Evolutionary conservation across 768 basidiomycete species (phyloP).

Genomic region (Dictyophora rubrovolvata): DNA sequence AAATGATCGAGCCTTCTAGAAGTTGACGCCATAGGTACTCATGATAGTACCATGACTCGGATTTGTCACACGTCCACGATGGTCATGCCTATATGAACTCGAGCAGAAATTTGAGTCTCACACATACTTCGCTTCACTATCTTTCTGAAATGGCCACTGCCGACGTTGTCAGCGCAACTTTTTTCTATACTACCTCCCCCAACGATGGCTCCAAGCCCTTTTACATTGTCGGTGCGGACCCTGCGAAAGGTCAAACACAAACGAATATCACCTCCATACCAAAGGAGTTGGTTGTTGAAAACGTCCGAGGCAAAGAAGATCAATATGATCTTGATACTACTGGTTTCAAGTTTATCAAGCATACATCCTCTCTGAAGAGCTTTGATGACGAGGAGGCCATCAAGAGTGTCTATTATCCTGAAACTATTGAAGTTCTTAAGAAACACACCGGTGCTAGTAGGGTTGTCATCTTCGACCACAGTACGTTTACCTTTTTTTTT

Average conservation of each 20-base stretch:
- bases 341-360: conserved; percentile 33
- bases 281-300: neutral
- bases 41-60: no score
- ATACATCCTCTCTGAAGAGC: conserved; percentile 11
- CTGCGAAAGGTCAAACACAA: neutral
- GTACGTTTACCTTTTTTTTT: conserved; percentile 16
- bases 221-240: neutral
- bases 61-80: no score
- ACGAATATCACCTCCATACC: neutral
- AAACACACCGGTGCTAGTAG: conserved; percentile 27
- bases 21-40: no score
- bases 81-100: no score
- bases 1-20: no score
- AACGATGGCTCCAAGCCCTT: neutral
- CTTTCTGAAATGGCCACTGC: no score
- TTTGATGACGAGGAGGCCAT: conserved; percentile 30
- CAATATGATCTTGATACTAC: conserved; percentile 24
- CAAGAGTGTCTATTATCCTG: conserved; percentile 28
- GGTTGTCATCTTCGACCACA: conserved; percentile 35
- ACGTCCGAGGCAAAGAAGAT: conserved; percentile 26
- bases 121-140: no score
- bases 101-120: no score
- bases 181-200: neutral
- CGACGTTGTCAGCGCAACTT: no score
- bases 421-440: conserved; percentile 29